A percentile compares a stretch with the other conserved stretches of the same genome.
Evolutionary conservation across 768 basidiomycete genomes (phyloP).

Genomic region (Lactifluus piperatus): DNA sequence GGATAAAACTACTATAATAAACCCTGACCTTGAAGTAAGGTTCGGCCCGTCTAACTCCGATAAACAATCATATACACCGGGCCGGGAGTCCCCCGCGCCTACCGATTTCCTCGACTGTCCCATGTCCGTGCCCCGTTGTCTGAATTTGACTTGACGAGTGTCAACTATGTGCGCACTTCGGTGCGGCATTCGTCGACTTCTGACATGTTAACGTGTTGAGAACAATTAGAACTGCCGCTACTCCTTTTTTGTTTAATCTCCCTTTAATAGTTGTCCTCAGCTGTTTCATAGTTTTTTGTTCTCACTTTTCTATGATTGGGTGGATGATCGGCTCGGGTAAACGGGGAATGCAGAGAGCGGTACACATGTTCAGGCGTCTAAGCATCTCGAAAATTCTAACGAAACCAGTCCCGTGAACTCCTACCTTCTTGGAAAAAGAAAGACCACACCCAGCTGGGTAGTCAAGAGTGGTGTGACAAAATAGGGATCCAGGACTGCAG

Average conservation of each 20-base stretch:
- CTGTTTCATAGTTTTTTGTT: background rate
- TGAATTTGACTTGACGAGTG: conserved; percentile 9
- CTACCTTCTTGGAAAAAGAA: background rate
- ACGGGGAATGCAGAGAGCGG: background rate
- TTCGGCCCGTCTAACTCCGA: conserved; percentile 1
- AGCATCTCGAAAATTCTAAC: background rate
- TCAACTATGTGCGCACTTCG: background rate
- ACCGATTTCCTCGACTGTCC: no score
- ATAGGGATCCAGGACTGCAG: background rate
- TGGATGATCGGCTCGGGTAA: conserved; percentile 5
- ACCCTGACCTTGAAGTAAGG: conserved; percentile 14
- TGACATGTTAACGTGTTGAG: conserved; percentile 7
- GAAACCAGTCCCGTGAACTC: background rate
- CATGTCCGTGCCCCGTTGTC: background rate
- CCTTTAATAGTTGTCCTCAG: background rate
- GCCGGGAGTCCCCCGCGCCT: background rate
- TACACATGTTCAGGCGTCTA: background rate
- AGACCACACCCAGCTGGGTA: background rate
- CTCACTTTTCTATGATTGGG: background rate
- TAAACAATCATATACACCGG: background rate
- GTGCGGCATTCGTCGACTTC: background rate
- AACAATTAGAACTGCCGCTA: background rate
- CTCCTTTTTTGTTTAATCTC: background rate
- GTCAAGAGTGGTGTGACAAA: no score
- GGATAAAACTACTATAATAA: background rate